Conservation (phyloP, 2,329 filamentous ascomycete genomes). For the Microdochium nivale region DNA sequence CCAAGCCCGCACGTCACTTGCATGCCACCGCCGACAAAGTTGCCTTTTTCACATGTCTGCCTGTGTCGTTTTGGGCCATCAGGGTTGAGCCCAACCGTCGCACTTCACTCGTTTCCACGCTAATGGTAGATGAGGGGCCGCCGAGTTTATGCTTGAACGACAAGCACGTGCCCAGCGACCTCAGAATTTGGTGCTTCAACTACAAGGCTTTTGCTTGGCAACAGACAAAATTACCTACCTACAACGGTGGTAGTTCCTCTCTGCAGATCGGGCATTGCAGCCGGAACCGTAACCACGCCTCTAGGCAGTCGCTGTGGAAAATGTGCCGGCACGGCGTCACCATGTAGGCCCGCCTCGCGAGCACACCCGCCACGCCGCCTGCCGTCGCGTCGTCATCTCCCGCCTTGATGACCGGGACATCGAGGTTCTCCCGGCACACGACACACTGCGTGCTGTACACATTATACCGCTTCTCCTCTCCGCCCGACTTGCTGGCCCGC, state of each 20-base stretch:
- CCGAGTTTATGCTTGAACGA: no score
- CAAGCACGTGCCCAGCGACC: no score
- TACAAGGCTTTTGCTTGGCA: no score
- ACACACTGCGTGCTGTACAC: conserved; percentile 73
- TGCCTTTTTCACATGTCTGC: no score
- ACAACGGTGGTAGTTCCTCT: conserved; percentile 80
- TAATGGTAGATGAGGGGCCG: no score
- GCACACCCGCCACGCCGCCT: conserved; percentile 54
- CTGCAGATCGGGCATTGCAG: conserved; percentile 93
- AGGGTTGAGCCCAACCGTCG: no score
- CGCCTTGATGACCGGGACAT: conserved; percentile 70
- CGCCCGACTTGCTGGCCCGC: conserved; percentile 17
- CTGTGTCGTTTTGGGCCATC: no score
- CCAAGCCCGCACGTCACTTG: no score
- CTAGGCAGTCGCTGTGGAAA: conserved; percentile 84
- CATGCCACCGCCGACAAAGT: no score
- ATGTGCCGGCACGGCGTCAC: conserved; percentile 95
- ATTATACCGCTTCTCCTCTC: conserved; percentile 9
- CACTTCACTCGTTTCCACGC: no score
- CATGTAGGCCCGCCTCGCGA: conserved; percentile 85
- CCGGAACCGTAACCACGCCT: conserved; percentile 92
- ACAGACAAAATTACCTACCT: conserved; percentile 12
- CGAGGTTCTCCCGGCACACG: conserved; percentile 86
- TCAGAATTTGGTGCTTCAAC: no score
- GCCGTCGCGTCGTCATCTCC: conserved; percentile 39